Base-by-base conservation (phyloP, 2,329 filamentous ascomycete species). In the Colletotrichum sp. region DNA sequence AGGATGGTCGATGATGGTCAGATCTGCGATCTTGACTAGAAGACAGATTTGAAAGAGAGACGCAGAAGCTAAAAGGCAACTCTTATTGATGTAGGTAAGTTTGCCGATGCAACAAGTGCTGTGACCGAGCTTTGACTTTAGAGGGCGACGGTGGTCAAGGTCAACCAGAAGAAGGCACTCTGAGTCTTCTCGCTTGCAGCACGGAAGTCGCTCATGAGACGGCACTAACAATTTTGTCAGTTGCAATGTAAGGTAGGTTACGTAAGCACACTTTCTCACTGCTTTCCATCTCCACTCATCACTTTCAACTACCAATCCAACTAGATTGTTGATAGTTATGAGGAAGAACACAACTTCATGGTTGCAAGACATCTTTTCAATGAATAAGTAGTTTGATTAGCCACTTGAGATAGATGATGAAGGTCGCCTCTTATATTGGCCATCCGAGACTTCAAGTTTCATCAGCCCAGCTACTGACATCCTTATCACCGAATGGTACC, bases 381-480 rank as follows among this genome's bases (percentile, higher is more conserved):
- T 52, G 43, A 10, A 13, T 12, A 52, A 9, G 28, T 30, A 30
- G 9, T 30, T 30, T 10, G 4, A 0, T 52, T 21, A 24, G n/a
- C n/a, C 1, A 6, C 43, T 21, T 21, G 9, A 52, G n/a, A 24
- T 21, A 21, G 10, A 52, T 52, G 0, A 21, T 21, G 0, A 52
- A 13, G 0, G 1, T 21, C 43, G 0, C 0, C n/a, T 52, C n/a
- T 52, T 52, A 1, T 2, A 2, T 48, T 21, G 12, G 10, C 6
- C 10, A n/a, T 2, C 43, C n/a, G 43, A 52, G n/a, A 52, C 43
- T 52, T 21, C 43, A 52, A 21, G 1, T 24, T 24, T 21, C 43
- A 52, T 52, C 2, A 52, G 10, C 43, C 12, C n/a, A 52, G n/a
- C 43, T 52, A 21, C n/a, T 52, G 1, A 21, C 43, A 8, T 13